Base-by-base conservation (phyloP, 2,329 filamentous ascomycete genomes). In the Aspergillus latus region DNA sequence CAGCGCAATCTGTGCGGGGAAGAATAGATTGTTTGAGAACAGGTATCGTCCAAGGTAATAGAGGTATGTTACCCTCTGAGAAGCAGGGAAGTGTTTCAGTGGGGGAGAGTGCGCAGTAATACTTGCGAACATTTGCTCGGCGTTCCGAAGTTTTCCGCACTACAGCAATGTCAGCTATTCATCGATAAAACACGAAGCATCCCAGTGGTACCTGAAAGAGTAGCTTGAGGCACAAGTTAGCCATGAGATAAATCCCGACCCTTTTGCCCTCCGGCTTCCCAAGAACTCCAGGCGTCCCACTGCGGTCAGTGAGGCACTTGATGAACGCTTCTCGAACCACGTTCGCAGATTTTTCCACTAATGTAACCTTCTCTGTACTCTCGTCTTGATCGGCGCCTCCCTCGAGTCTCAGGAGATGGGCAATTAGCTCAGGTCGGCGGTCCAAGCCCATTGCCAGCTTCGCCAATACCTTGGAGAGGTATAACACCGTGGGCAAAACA, bases 11-110 rank as follows among this genome's bases (percentile, higher is more conserved):
- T 88, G 84, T 0, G 92, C 91, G 28, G 89, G 86, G 59, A 84
- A 85, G 72, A 91, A 96, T 69, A 96, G 88, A 63, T 86, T 88
- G 71, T 90, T 92, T 61, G 89, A 86, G 71, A 96, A 91, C 68
- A 92, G 86, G 74, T 93, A 97, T 57, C 92, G 88, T 15, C 93
- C 93, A 5, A 97, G 86, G 70, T 96, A 96, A 76, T 96, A 97
- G 11, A 97, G 86, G 66, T 92, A 97, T 3, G 92, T 96, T 49
- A 96, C 91, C 48, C 92, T 85, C 70, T 97, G 90, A 5, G 88
- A 84, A 21, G 90, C 90, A 2, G 92, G 91, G 68, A 95, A 97
- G 50, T 90, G 83, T 1, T 84, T 81, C 10, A 97, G 77, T 0
- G 91, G 90, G 1, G 92, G 92, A 0, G 90, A 92, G 62, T 90